Evolutionary conservation across 495 filamentous ascomycete species (phyloP), one percentile per base, ranked within the genome.

Genomic region (Podospora didyma): DNA sequence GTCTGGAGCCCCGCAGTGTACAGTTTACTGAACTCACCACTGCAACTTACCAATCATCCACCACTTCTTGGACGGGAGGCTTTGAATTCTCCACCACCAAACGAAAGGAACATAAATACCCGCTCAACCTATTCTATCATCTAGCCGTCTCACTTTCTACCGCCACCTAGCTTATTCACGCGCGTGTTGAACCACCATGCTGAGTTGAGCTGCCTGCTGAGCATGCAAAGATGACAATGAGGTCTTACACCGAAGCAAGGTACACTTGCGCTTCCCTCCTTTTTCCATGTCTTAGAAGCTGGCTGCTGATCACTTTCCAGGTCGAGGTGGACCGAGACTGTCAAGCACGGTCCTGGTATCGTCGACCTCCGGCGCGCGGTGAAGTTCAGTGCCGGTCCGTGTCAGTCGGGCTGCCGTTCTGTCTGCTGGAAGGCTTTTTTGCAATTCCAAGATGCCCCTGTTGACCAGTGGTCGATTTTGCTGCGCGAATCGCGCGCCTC

Each of bases 371-470:
- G 82, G 67, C 76, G 75, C 41, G 81, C 83, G 4, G 79, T 92
- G 34, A 86, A 77, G 64, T 64, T 70, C 53, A 74, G 81, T 66
- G 72, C 72, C 63, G 81, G 77, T 65, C 83, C 87, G 34, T 90
- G 88, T 66, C 75, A 81, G 37, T 78, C 82, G 41, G 90, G 91
- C 19, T 80, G 92, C 53, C 82, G 94, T 39, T 96, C 92, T 22
- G 79, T 96, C 47, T 96, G 89, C 71, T 98, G 94, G 94, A 97
- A 95, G 85, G 81, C 81, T 46, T 96, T 96, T 70, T 73, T 97
- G 28, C 79, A 97, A 42, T 93, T 89, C 72, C 83, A 88, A 49
- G 79, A 79, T 46, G 75, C 88, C 22, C 81, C 89, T 49, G 76
- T 79, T 16, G 73, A 81, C 35, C 74, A 80, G 69, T 98, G 93